phyloP scores from a whole-genome alignment of 179 eudicot species.

The Patellifolia procumbens region DNA sequence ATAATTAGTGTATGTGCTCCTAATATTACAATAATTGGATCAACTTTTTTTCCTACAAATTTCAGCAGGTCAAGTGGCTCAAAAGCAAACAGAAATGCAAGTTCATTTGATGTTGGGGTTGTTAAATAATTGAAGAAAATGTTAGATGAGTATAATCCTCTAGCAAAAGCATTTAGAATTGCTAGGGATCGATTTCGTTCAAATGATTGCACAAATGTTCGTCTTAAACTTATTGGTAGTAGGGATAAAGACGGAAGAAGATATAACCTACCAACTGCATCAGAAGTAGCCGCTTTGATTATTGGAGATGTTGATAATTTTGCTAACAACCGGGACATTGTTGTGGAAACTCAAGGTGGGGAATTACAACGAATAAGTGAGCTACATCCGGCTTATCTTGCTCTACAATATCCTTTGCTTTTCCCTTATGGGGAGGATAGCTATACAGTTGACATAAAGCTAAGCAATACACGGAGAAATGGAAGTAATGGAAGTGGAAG shows the following conservation, averaged over 20 bases:
- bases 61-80: not conserved
- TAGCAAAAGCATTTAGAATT: not conserved
- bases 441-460: constrained; percentile 6
- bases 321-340: not conserved
- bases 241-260: not conserved
- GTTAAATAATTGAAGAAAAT: constrained; percentile 4
- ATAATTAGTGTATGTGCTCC: not conserved
- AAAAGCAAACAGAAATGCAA: not conserved
- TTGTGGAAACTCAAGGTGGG: not conserved
- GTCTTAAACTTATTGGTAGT: not conserved
- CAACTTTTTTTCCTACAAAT: not conserved
- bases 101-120: not conserved
- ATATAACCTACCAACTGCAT: not conserved
- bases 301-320: not conserved
- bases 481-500: too few relatives aligned
- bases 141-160: constrained; percentile 3
- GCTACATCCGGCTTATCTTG: constrained; percentile 3
- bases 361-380: constrained; percentile 1
- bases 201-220: not conserved
- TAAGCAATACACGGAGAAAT: not conserved
- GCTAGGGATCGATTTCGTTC: not conserved
- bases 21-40: not conserved
- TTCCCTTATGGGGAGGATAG: constrained; percentile 17
- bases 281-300: not conserved
- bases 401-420: constrained; percentile 6